Conservation (phyloP, 169 alveolate species). For the Perkinsus marinus region DNA sequence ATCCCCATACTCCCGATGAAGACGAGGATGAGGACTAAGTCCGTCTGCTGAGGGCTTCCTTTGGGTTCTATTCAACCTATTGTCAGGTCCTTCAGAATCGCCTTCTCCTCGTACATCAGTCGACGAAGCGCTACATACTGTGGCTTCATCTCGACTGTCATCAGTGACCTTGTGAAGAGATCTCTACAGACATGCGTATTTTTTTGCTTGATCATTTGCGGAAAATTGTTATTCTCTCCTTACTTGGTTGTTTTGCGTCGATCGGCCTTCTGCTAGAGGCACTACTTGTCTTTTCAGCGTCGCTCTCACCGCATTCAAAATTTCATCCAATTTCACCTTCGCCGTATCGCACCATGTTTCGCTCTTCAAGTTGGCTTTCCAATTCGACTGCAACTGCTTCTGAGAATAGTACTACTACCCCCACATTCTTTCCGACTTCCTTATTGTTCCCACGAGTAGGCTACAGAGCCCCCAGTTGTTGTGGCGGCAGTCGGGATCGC, state of each 20-base stretch:
- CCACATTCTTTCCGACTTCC: background rate
- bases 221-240: background rate
- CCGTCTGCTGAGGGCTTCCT: no score
- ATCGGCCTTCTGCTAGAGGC: background rate
- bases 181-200: background rate
- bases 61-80: background rate
- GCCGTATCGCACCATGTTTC: background rate
- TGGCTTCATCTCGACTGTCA: background rate
- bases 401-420: background rate
- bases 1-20: background rate
- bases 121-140: background rate
- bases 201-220: background rate
- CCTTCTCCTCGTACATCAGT: background rate
- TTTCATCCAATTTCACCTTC: background rate
- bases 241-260: background rate
- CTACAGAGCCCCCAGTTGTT: background rate
- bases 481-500: background rate
- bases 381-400: background rate
- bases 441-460: background rate
- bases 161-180: background rate
- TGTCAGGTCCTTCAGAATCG: background rate
- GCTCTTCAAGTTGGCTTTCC: background rate
- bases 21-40: background rate
- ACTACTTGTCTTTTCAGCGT: background rate
- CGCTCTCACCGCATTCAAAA: background rate